A percentile compares a stretch with the other conserved stretches of the same genome.
These are phyloP conservation scores for Naganishia cerealis DNA, from an alignment of 1,284 basidiomycete genomes.

Conservation along the genomic window DNA sequence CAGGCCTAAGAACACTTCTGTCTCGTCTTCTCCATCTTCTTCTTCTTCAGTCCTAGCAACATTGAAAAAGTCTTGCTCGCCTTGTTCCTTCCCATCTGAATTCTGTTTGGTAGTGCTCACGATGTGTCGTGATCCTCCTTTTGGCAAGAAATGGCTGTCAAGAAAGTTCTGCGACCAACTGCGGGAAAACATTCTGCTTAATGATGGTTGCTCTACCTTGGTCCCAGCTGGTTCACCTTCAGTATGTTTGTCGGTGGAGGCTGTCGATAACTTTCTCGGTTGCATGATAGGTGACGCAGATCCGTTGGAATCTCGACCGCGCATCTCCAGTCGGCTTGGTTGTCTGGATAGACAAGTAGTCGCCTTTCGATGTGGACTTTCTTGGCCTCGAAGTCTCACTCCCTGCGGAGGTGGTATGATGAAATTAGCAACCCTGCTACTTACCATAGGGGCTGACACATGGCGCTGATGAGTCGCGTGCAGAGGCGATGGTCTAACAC, in stretches of 20 bases:
- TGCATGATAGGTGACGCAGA: neutral
- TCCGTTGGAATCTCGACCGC: neutral
- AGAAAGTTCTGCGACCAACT: neutral
- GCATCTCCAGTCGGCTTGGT: constrained; percentile 15
- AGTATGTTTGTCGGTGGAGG: neutral
- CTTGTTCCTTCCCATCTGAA: neutral
- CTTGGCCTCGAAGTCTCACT: neutral
- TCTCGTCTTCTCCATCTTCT: constrained; percentile 6
- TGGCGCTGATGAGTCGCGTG: constrained; percentile 17
- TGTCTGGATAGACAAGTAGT: constrained; percentile 14
- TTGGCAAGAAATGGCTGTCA: neutral
- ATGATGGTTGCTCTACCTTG: neutral
- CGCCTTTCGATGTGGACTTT: constrained; percentile 9
- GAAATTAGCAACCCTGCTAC: constrained; percentile 12
- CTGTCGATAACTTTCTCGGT: neutral
- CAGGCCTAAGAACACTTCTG: constrained; percentile 20
- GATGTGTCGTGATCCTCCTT: neutral
- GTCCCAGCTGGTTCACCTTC: neutral
- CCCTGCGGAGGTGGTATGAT: constrained; percentile 4
- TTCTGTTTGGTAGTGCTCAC: neutral
- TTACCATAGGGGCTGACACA: constrained; percentile 19
- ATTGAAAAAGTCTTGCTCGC: neutral
- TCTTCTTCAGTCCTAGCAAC: neutral
- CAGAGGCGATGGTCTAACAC: constrained; percentile 1
- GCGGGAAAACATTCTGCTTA: neutral